Evolutionary conservation across 2,329 filamentous ascomycete species (phyloP).

Genomic region (Xylaria sp.): DNA sequence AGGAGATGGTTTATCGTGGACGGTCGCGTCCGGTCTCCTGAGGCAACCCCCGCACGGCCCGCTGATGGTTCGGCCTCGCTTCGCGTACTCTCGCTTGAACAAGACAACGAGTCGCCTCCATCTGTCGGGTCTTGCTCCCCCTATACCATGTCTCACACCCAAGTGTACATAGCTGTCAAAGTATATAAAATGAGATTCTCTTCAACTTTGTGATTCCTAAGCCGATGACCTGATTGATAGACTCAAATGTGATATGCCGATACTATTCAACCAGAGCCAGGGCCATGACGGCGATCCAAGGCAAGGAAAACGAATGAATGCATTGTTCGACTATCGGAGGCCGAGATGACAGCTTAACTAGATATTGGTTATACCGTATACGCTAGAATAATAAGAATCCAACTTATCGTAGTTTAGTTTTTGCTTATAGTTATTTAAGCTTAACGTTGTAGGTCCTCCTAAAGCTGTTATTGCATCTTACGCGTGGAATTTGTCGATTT

Average conservation of each 20-base stretch:
- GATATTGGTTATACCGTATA: too few species aligned
- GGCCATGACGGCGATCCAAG: too few species aligned
- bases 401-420: too few species aligned
- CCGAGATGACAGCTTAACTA: too few species aligned
- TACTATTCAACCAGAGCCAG: too few species aligned
- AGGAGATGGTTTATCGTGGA: not conserved
- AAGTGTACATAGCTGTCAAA: conserved; percentile 39
- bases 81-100: not conserved
- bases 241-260: not conserved
- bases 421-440: too few species aligned
- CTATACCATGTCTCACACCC: conserved; percentile 29
- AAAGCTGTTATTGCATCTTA: too few species aligned
- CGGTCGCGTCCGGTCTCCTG: conserved; percentile 1
- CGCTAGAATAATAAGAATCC: too few species aligned
- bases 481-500: too few species aligned
- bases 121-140: not conserved
- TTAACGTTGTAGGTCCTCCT: too few species aligned
- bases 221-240: not conserved
- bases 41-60: not conserved
- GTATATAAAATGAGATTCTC: conserved; percentile 29
- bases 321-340: too few species aligned
- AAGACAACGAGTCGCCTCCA: not conserved
- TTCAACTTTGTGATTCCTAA: not conserved
- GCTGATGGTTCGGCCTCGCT: not conserved
- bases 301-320: too few species aligned